Conservation (phyloP, 2,329 filamentous ascomycete genomes). For the Alternaria tenuissima region DNA sequence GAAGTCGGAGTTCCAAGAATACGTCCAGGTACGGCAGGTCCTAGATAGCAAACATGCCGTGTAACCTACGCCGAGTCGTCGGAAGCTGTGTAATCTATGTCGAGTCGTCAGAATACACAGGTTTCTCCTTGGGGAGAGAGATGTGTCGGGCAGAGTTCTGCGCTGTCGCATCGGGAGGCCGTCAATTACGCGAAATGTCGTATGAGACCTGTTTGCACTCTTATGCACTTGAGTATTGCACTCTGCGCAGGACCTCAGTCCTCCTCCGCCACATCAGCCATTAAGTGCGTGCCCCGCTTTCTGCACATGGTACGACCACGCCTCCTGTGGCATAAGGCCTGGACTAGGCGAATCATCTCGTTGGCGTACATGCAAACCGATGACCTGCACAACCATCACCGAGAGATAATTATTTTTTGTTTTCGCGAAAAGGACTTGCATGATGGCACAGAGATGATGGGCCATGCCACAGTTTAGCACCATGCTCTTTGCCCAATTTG, state of each 20-base stretch:
- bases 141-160: neutral
- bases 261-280: neutral
- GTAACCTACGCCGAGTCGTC: conserved; percentile 4
- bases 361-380: neutral
- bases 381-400: neutral
- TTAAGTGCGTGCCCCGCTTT: conserved; percentile 7
- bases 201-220: neutral
- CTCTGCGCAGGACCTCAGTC: conserved; percentile 1
- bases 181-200: neutral
- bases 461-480: neutral
- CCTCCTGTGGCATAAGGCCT: neutral
- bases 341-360: neutral
- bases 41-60: conserved; percentile 14
- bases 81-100: conserved; percentile 7
- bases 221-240: neutral
- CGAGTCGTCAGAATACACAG: conserved; percentile 6
- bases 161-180: conserved; percentile 8
- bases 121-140: neutral
- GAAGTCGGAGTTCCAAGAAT: neutral
- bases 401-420: neutral
- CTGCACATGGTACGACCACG: neutral
- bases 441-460: no score
- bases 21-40: neutral
- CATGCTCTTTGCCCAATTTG: neutral
- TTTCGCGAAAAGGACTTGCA: neutral